phyloP scores from a whole-genome alignment of 495 filamentous ascomycete genomes.

The Penicillium atrosanguineum region DNA sequence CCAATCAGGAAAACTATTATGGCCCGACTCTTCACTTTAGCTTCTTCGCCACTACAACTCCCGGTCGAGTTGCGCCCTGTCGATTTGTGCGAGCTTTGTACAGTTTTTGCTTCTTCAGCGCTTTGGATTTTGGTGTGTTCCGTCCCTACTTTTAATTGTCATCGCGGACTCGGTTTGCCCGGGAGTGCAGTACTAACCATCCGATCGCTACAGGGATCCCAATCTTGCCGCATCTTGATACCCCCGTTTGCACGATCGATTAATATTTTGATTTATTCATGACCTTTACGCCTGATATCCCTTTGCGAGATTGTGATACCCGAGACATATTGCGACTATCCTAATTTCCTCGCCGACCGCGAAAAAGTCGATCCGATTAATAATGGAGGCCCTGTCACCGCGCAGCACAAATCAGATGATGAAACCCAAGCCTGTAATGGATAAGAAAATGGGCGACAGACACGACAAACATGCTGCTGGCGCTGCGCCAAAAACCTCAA shows the following conservation, averaged over 20 bases:
- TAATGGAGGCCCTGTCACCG: conserved; percentile 70
- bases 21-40: conserved; percentile 20
- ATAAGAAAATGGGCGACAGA: conserved; percentile 52
- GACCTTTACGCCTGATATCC: conserved; percentile 19
- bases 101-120: conserved; percentile 30
- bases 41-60: conserved; percentile 23
- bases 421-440: conserved; percentile 40
- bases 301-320: conserved; percentile 14
- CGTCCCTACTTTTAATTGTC: conserved; percentile 5
- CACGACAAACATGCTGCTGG: conserved; percentile 39
- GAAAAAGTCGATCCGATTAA: conserved; percentile 11
- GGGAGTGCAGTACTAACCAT: conserved; percentile 16
- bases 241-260: conserved; percentile 12
- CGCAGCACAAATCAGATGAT: conserved; percentile 63
- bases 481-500: conserved; percentile 37
- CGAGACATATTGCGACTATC: conserved; percentile 11
- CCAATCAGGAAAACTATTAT: conserved; percentile 40
- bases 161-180: conserved; percentile 16
- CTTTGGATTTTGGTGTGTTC: conserved; percentile 27
- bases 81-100: conserved; percentile 20
- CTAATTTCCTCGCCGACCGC: conserved; percentile 18
- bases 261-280: conserved; percentile 17
- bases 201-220: conserved; percentile 32
- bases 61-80: conserved; percentile 14
- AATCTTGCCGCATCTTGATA: conserved; percentile 25